Conservation (phyloP, 2,329 filamentous ascomycete species). For the Amauroascus verrucosus region DNA sequence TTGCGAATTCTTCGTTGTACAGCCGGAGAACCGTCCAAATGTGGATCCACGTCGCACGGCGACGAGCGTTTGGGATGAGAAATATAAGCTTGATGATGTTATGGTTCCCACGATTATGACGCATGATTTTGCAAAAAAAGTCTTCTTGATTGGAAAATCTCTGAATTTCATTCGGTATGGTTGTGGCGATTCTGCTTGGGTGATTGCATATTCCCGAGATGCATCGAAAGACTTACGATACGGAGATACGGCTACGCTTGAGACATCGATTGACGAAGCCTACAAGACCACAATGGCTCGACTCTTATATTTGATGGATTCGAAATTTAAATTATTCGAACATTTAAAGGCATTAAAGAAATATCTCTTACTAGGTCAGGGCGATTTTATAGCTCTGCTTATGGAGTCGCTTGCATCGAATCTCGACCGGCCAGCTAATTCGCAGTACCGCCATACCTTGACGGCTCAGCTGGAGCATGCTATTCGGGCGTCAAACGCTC, state of each 20-base stretch:
- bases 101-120: conserved; percentile 94
- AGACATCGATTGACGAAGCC: conserved; percentile 88
- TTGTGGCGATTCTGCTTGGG: conserved; percentile 88
- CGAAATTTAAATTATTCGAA: conserved; percentile 89
- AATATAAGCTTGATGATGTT: conserved; percentile 72
- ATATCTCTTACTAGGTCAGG: conserved; percentile 87
- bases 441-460: conserved; percentile 89
- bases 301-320: conserved; percentile 83
- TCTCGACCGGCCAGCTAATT: conserved; percentile 87
- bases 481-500: conserved; percentile 91
- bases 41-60: conserved; percentile 45
- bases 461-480: conserved; percentile 98
- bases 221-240: conserved; percentile 87
- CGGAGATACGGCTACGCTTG: conserved; percentile 82
- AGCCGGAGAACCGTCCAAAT: conserved; percentile 54
- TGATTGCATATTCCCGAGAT: conserved; percentile 86
- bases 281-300: conserved; percentile 98
- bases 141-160: conserved; percentile 95
- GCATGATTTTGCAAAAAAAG: conserved; percentile 85
- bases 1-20: conserved; percentile 85
- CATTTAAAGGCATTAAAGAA: conserved; percentile 87
- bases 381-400: conserved; percentile 90
- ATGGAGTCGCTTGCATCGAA: conserved; percentile 95
- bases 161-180: conserved; percentile 96
- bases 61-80: conserved; percentile 95